A percentile compares a stretch with the other conserved stretches of the same genome.
phyloP scores from a whole-genome alignment of 192 early-diverging fungal species.

The Backusella circina region DNA sequence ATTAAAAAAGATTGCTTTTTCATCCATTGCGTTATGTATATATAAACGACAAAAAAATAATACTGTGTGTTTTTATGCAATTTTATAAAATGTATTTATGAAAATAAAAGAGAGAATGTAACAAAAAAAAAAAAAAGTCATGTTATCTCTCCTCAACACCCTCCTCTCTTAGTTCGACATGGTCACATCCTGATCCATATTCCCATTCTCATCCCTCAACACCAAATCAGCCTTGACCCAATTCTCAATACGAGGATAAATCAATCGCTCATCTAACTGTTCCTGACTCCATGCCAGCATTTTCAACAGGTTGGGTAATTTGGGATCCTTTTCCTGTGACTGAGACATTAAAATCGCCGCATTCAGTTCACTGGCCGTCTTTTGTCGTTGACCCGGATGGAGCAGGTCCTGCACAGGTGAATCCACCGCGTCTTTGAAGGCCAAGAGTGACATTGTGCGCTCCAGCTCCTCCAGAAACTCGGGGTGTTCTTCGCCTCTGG shows the following conservation, averaged over 20 bases:
- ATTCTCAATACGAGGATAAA: conserved; percentile 85
- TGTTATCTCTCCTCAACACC: too few relatives aligned
- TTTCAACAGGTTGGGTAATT: conserved; percentile 84
- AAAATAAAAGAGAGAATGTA: too few relatives aligned
- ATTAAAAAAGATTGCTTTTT: too few relatives aligned
- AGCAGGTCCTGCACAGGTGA: conserved; percentile 87
- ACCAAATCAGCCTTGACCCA: conserved; percentile 77
- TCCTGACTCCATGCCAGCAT: conserved; percentile 94
- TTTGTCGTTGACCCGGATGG: conserved; percentile 86
- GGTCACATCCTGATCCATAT: background rate
- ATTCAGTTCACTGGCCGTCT: conserved; percentile 93
- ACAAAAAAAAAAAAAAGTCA: too few relatives aligned
- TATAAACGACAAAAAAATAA: too few relatives aligned
- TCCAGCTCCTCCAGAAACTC: conserved; percentile 96
- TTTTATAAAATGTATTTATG: too few relatives aligned
- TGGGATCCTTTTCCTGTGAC: conserved; percentile 92
- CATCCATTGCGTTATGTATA: too few relatives aligned
- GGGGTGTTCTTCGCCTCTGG: conserved; percentile 96
- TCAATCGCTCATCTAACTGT: conserved; percentile 80
- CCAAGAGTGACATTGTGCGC: conserved; percentile 93
- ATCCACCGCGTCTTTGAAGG: conserved; percentile 70
- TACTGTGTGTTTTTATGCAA: too few relatives aligned
- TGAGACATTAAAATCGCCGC: conserved; percentile 86
- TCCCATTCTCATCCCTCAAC: conserved; percentile 15
- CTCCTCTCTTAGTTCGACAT: background rate